Percentiles rank a stretch among this genome's conserved stretches.
These are phyloP conservation scores for Triangularia verruculosa DNA, from an alignment of 2,329 filamentous ascomycete species.

Conservation along the genomic window DNA sequence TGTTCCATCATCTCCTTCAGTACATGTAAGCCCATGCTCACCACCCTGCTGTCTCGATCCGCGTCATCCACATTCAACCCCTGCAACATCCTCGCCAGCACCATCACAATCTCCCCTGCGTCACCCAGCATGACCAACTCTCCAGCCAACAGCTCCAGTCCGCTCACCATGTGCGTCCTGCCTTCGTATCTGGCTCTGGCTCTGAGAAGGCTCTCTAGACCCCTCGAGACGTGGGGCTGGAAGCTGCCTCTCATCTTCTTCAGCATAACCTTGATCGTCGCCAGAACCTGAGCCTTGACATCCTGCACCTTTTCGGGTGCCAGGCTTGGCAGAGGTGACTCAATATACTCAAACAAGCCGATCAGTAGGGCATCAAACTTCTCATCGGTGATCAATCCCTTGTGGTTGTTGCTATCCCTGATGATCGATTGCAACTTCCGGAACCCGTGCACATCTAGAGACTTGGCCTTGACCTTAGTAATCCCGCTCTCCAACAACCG, in stretches of 20 bases:
- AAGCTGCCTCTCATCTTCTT: constrained; percentile 65
- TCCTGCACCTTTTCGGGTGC: constrained; percentile 65
- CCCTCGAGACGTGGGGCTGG: constrained; percentile 63
- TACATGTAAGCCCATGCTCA: constrained; percentile 63
- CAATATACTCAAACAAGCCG: constrained; percentile 69
- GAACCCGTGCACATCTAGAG: constrained; percentile 79
- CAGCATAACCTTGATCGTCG: constrained; percentile 70
- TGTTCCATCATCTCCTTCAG: constrained; percentile 57
- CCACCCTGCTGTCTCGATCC: constrained; percentile 31
- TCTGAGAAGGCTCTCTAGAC: constrained; percentile 64
- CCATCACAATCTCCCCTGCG: constrained; percentile 56
- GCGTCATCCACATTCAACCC: constrained; percentile 41
- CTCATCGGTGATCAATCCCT: constrained; percentile 61
- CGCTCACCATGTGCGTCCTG: constrained; percentile 68
- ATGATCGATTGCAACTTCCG: constrained; percentile 73
- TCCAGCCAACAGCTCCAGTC: constrained; percentile 69
- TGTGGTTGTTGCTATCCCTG: constrained; percentile 52
- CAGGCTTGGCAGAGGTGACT: constrained; percentile 55
- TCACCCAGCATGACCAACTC: constrained; percentile 68
- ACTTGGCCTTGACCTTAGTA: constrained; percentile 65
- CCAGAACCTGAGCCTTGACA: constrained; percentile 70
- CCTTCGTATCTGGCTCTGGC: constrained; percentile 66
- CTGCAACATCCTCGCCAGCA: constrained; percentile 50
- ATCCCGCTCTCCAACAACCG: constrained; percentile 73
- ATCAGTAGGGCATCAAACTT: constrained; percentile 66